Percentiles rank a stretch among this genome's conserved stretches.
Conservation (phyloP, 2,329 filamentous ascomycete genomes). For the Colletotrichum paranaense region DNA sequence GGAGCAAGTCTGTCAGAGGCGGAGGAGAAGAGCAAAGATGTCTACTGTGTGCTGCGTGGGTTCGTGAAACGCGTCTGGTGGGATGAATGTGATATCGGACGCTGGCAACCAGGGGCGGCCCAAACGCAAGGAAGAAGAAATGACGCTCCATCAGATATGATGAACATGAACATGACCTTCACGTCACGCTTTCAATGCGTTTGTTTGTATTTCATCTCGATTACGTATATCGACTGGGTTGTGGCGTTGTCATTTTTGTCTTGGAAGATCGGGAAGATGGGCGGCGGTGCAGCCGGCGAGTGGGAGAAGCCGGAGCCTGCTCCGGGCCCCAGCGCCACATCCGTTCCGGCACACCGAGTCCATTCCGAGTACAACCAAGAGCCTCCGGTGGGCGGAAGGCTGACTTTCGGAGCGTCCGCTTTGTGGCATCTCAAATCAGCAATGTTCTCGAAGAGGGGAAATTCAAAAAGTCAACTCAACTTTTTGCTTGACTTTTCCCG, state of each 20-base stretch:
- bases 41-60: neutral
- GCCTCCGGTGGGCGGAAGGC: neutral
- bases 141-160: slow-evolving; percentile 13
- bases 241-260: neutral
- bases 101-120: neutral
- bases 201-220: neutral
- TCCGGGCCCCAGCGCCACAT: neutral
- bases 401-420: neutral
- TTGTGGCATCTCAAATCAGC: neutral
- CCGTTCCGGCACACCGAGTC: neutral
- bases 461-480: neutral
- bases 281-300: neutral
- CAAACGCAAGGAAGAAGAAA: slow-evolving; percentile 2
- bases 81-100: slow-evolving; percentile 11
- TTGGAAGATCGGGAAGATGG: neutral
- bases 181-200: neutral
- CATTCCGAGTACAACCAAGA: neutral
- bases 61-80: slow-evolving; percentile 17
- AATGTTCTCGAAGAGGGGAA: slow-evolving; percentile 13
- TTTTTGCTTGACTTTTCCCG: neutral
- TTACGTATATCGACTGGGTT: neutral
- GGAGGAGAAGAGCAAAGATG: neutral
- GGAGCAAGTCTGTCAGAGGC: neutral
- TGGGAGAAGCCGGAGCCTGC: neutral
- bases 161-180: slow-evolving; percentile 6